Evolutionary conservation across 176 grass and related monocot species (phyloP).

Genomic region (Musa beccarii): DNA sequence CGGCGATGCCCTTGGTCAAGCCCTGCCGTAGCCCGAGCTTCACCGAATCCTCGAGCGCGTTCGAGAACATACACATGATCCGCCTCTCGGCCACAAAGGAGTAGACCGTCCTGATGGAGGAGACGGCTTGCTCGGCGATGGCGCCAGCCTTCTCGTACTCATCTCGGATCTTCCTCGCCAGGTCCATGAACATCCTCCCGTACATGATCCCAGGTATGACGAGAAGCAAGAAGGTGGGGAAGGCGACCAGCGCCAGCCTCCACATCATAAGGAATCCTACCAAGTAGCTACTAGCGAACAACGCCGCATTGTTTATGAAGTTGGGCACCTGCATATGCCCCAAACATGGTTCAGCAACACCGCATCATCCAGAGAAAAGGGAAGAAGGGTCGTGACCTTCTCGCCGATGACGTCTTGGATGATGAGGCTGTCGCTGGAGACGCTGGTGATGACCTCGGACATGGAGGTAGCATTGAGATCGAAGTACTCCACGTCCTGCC

Average conservation of each 20-base stretch:
- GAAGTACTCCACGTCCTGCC: slow-evolving; percentile 27
- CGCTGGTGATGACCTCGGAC: slow-evolving; percentile 23
- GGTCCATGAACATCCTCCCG: slow-evolving; percentile 55
- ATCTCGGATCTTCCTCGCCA: slow-evolving; percentile 56
- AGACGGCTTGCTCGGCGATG: slow-evolving; percentile 72
- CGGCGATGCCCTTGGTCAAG: slow-evolving; percentile 65
- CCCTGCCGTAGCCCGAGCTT: slow-evolving; percentile 70
- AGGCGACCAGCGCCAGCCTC: slow-evolving; percentile 55
- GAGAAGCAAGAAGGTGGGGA: slow-evolving; percentile 59
- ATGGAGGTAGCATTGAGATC: slow-evolving; percentile 17
- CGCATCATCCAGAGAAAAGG: neutral
- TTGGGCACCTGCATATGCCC: slow-evolving; percentile 19
- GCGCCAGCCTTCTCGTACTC: slow-evolving; percentile 55
- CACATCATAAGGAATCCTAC: slow-evolving; percentile 40
- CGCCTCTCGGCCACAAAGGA: slow-evolving; percentile 56
- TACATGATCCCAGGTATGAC: slow-evolving; percentile 73
- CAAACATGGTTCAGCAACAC: no score
- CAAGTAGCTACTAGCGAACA: slow-evolving; percentile 18
- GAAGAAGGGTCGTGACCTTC: slow-evolving; percentile 2
- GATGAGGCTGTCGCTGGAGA: slow-evolving; percentile 24
- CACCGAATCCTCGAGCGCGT: slow-evolving; percentile 50
- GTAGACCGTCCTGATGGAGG: slow-evolving; percentile 80
- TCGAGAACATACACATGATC: slow-evolving; percentile 52
- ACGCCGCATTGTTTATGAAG: slow-evolving; percentile 1
- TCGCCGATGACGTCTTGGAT: slow-evolving; percentile 27